These are phyloP conservation scores for Anthostomella pinea DNA, from an alignment of 2,329 filamentous ascomycete species.

Conservation along the genomic window DNA sequence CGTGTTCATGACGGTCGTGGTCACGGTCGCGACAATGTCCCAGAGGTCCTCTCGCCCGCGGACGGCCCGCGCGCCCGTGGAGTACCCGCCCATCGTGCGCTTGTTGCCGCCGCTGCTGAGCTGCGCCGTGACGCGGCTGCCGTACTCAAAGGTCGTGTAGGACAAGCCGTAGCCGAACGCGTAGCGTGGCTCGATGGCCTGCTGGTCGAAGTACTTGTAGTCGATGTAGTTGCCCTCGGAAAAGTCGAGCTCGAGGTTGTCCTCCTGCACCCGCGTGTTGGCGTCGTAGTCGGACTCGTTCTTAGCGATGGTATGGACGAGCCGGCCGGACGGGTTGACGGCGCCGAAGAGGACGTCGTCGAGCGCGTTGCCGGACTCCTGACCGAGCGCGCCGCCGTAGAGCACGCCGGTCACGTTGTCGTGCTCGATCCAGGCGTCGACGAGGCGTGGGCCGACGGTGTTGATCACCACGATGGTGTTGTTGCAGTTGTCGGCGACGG, in stretches of 20 bases:
- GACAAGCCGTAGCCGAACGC: slow-evolving; percentile 79
- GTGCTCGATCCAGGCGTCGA: slow-evolving; percentile 68
- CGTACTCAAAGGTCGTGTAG: slow-evolving; percentile 77
- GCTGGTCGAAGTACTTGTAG: slow-evolving; percentile 71
- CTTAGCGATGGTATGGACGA: slow-evolving; percentile 62
- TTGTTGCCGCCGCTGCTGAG: slow-evolving; percentile 46
- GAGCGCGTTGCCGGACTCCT: slow-evolving; percentile 77
- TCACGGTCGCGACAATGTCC: slow-evolving; percentile 65
- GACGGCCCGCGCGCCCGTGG: slow-evolving; percentile 49
- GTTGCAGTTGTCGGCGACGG: slow-evolving; percentile 69
- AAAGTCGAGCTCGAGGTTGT: slow-evolving; percentile 69
- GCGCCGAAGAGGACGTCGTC: slow-evolving; percentile 76
- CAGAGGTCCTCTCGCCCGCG: slow-evolving; percentile 65
- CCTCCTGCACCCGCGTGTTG: not conserved
- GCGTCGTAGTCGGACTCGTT: slow-evolving; percentile 1
- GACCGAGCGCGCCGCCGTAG: slow-evolving; percentile 75
- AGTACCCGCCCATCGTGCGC: slow-evolving; percentile 51
- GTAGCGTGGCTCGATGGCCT: slow-evolving; percentile 64
- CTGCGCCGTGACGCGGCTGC: slow-evolving; percentile 37
- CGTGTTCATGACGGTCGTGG: slow-evolving; percentile 67
- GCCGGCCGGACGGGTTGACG: slow-evolving; percentile 69
- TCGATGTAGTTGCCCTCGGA: slow-evolving; percentile 78
- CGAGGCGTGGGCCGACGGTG: slow-evolving; percentile 73
- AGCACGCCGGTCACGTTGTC: slow-evolving; percentile 77
- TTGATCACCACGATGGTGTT: slow-evolving; percentile 93